These are phyloP conservation scores for Arthroderma sp. DNA, from an alignment of 2,329 filamentous ascomycete genomes.

Conservation along the genomic window DNA sequence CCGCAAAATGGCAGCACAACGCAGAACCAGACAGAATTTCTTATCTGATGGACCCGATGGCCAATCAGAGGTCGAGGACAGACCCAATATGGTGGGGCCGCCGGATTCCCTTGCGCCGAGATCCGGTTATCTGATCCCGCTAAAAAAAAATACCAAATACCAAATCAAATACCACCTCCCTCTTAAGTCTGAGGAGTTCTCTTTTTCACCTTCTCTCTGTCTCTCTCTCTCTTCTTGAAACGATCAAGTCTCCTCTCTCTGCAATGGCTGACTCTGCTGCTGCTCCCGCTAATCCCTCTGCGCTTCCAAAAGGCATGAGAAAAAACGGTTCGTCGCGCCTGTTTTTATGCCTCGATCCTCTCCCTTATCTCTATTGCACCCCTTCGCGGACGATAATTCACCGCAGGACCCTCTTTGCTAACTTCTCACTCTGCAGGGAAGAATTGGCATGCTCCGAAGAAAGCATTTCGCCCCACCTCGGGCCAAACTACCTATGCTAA, in stretches of 20 bases:
- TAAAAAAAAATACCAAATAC: slow-evolving; percentile 20
- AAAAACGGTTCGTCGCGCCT: slow-evolving; percentile 53
- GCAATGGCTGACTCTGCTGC: slow-evolving; percentile 15
- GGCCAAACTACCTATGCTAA: slow-evolving; percentile 70
- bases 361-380: neutral
- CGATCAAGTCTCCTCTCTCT: neutral
- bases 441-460: slow-evolving; percentile 78
- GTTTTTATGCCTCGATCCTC: slow-evolving; percentile 15
- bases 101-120: slow-evolving; percentile 14
- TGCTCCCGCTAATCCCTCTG: slow-evolving; percentile 1
- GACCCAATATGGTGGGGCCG: neutral
- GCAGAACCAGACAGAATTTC: no score
- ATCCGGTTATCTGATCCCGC: slow-evolving; percentile 32
- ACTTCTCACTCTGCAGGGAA: slow-evolving; percentile 51
- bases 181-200: slow-evolving; percentile 24
- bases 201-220: no score
- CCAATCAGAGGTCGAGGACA: no score
- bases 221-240: slow-evolving; percentile 7
- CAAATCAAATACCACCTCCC: slow-evolving; percentile 2
- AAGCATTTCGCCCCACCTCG: slow-evolving; percentile 68
- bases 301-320: slow-evolving; percentile 51
- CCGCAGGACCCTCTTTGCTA: neutral
- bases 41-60: no score
- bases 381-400: neutral
- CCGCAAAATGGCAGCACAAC: no score